Percentiles rank a stretch among this genome's conserved stretches.
These are phyloP conservation scores for Hortaea werneckii DNA, from an alignment of 2,329 filamentous ascomycete species.

Conservation along the genomic window DNA sequence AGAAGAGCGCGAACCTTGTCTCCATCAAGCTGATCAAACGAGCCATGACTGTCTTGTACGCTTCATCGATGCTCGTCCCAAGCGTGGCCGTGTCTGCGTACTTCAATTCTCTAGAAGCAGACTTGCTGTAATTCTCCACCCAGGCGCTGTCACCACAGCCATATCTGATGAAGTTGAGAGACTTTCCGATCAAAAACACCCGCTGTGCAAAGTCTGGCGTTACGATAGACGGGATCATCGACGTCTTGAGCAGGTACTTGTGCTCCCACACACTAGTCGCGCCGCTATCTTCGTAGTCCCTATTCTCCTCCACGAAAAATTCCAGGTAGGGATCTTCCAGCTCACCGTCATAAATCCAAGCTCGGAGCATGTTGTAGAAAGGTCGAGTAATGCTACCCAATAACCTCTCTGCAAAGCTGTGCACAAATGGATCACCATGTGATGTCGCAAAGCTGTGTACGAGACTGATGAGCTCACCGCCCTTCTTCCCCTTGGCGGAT, in stretches of 20 bases:
- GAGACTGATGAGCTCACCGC: conserved; percentile 83
- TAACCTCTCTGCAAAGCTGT: conserved; percentile 81
- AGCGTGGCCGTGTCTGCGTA: conserved; percentile 91
- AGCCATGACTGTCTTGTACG: conserved; percentile 96
- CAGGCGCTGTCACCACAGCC: conserved; percentile 87
- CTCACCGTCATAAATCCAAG: conserved; percentile 98
- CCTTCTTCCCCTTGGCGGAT: conserved; percentile 73
- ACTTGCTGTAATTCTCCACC: conserved; percentile 93
- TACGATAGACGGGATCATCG: conserved; percentile 88
- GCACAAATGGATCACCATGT: conserved; percentile 90
- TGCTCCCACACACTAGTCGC: conserved; percentile 95
- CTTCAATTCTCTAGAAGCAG: conserved; percentile 77
- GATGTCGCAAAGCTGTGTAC: conserved; percentile 90
- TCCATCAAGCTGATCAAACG: conserved; percentile 89
- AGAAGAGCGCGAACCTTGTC: conserved; percentile 87
- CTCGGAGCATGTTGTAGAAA: conserved; percentile 90
- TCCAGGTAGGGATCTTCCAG: conserved; percentile 91
- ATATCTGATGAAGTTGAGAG: conserved; percentile 93
- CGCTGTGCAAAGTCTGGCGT: conserved; percentile 90
- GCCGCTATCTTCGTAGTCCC: conserved; percentile 44
- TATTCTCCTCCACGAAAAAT: conserved; percentile 87
- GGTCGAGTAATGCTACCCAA: conserved; percentile 79
- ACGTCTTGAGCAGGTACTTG: conserved; percentile 77
- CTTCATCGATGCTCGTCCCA: conserved; percentile 88
- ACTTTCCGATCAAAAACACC: conserved; percentile 95